Conservation (phyloP, 2,329 filamentous ascomycete species). For the Colletotrichum sp. region DNA sequence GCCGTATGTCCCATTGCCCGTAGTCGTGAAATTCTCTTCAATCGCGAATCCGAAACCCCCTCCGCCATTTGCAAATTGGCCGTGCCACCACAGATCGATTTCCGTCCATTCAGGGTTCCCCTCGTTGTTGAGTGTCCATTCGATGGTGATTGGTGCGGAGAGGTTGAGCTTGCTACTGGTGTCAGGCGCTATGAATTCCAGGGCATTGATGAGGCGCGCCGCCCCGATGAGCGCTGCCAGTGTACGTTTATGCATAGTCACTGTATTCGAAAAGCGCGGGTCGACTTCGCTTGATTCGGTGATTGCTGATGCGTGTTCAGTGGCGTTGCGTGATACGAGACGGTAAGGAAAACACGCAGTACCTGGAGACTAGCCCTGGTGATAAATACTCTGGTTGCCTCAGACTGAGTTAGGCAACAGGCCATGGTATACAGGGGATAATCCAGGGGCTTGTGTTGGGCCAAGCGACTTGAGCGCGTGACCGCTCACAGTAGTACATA, state of each 20-base stretch:
- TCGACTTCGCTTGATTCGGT: not conserved
- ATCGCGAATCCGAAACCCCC: not conserved
- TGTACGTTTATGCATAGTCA: not conserved
- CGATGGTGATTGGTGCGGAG: not conserved
- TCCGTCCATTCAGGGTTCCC: not conserved
- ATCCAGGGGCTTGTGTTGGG: not conserved
- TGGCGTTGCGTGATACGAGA: not conserved
- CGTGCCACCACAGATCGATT: not conserved
- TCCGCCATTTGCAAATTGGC: not conserved
- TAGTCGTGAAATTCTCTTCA: not conserved
- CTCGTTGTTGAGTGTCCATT: not conserved
- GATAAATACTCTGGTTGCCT: not conserved
- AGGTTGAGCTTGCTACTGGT: not conserved
- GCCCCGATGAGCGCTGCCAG: not conserved
- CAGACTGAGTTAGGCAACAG: not conserved
- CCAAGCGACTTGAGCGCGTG: not conserved
- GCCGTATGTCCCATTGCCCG: not conserved
- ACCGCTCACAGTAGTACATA: not conserved
- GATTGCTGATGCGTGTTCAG: not conserved
- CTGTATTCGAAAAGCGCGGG: not conserved
- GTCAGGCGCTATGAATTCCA: not conserved
- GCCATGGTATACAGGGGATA: not conserved
- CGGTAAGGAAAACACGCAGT: not conserved
- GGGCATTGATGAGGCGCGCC: not conserved
- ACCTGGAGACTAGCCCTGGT: fast-evolving